Evolutionary conservation across 495 filamentous ascomycete genomes (phyloP), one percentile per base, ranked within the genome.

Genomic region (Pseudotulostoma volvatum): DNA sequence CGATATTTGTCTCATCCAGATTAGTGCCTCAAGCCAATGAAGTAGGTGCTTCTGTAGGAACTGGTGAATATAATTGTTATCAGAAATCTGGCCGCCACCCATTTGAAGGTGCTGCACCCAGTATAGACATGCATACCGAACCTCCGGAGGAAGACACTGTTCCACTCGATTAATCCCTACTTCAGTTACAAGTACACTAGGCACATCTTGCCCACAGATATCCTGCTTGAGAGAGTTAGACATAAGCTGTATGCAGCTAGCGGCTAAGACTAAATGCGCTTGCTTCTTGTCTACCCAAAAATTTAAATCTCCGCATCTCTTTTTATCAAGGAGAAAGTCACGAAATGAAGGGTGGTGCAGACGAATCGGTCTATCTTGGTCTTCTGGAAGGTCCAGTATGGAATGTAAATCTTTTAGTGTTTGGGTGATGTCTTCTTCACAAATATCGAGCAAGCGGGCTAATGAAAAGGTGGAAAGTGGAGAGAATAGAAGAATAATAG

Each of bases 321-420:
- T 38, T 37, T 44, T 33, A 45, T 65, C 54, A 33, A 70, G 34
- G 52, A n/a, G n/a, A n/a, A n/a, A n/a, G n/a, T n/a, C n/a, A n/a
- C n/a, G n/a, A n/a, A n/a, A n/a, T n/a, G n/a, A n/a, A n/a, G n/a
- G n/a, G n/a, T n/a, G n/a, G n/a, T n/a, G n/a, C n/a, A n/a, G n/a
- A n/a, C n/a, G n/a, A 17, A 71, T 34, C 3, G 55, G 54, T 9
- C 18, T 13, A 16, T 39, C 31, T 14, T 30, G 0, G 18, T 59
- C 39, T 3, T 52, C 36, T 33, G 59, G 52, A 20, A 64, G 45
- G 38, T 55, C 38, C 1, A 68, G n/a, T n/a, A n/a, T n/a, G n/a
- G n/a, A n/a, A n/a, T n/a, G n/a, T n/a, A n/a, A n/a, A n/a, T n/a
- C n/a, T n/a, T n/a, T n/a, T n/a, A n/a, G n/a, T n/a, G n/a, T n/a